These are phyloP conservation scores for Giardia duodenalis DNA, from an alignment of 208 protist species.

Conservation along the genomic window DNA sequence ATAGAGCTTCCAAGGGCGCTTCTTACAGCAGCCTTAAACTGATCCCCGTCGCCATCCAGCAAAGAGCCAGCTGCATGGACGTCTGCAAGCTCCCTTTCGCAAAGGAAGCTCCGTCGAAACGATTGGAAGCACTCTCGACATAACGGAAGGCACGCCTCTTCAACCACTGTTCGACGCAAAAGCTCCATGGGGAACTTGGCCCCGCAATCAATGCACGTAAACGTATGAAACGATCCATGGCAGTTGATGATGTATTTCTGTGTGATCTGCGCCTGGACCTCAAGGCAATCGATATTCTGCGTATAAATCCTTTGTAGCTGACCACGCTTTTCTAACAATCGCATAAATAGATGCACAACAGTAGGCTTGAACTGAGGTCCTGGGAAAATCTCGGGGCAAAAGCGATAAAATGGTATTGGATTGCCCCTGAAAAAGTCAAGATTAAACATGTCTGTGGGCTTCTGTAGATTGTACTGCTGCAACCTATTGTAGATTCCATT, in stretches of 20 bases:
- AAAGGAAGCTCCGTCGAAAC: background rate
- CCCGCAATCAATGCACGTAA: conserved; percentile 37
- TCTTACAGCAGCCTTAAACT: conserved; percentile 10
- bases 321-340: conserved; percentile 42
- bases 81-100: background rate
- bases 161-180: conserved; percentile 28
- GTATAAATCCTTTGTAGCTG: conserved; percentile 46
- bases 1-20: too few relatives aligned
- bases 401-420: conserved; percentile 43
- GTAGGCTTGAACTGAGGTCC: conserved; percentile 41
- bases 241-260: conserved; percentile 35
- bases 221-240: conserved; percentile 42
- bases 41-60: background rate
- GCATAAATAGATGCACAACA: conserved; percentile 50
- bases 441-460: conserved; percentile 50
- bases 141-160: conserved; percentile 12
- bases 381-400: conserved; percentile 43
- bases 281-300: conserved; percentile 54
- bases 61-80: background rate
- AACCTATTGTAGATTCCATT: conserved; percentile 51
- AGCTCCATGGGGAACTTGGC: background rate
- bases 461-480: conserved; percentile 38
- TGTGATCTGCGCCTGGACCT: conserved; percentile 44
- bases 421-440: conserved; percentile 48
- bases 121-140: background rate